phyloP scores from a whole-genome alignment of 2,329 filamentous ascomycete genomes.

The Colletotrichum sp. region DNA sequence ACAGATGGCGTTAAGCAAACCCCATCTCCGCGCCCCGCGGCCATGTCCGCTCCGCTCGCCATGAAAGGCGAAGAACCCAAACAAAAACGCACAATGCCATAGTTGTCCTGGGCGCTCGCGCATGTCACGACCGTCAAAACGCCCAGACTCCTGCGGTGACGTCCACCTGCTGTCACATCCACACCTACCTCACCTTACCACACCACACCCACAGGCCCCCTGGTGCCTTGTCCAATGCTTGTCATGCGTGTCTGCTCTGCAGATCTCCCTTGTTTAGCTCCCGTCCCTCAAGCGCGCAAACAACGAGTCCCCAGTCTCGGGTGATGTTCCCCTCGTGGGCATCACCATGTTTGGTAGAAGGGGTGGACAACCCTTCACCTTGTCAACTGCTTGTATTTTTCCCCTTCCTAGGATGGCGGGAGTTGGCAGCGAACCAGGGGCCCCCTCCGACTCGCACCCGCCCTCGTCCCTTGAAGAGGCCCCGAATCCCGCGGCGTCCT shows the following conservation, averaged over 20 bases:
- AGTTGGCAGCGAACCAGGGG: background rate
- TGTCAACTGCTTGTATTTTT: background rate
- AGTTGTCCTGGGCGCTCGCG: background rate
- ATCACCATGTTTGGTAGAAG: background rate
- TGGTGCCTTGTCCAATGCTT: background rate
- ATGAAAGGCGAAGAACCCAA: background rate
- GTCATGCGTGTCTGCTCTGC: background rate
- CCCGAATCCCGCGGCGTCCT: background rate
- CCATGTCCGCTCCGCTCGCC: background rate
- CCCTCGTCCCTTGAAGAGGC: background rate
- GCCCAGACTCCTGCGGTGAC: background rate
- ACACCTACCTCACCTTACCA: background rate
- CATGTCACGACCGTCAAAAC: background rate
- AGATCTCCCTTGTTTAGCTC: background rate
- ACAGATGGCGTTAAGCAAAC: background rate
- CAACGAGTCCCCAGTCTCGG: background rate
- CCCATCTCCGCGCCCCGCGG: too few relatives aligned
- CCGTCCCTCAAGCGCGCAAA: background rate
- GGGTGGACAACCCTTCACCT: background rate
- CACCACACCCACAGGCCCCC: background rate
- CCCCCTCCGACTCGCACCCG: background rate
- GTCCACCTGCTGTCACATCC: background rate
- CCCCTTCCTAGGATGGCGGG: background rate
- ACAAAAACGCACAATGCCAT: background rate
- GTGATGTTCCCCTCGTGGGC: background rate